Conservation (phyloP, 129 eudicot genomes). For the Lactuca saligna region DNA sequence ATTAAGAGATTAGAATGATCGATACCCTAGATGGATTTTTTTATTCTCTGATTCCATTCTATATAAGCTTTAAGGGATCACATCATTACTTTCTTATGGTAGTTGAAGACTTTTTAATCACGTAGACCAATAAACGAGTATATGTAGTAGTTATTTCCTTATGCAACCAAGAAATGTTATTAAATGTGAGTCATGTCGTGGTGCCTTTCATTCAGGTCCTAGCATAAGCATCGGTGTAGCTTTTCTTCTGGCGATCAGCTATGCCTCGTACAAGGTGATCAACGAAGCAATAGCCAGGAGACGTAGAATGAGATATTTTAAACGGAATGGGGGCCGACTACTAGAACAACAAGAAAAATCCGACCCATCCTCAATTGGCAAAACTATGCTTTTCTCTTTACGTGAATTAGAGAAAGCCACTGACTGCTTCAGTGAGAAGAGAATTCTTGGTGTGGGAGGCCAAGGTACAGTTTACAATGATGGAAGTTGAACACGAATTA, state of each 20-base stretch:
- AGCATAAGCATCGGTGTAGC: constrained; percentile 12
- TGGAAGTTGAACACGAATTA: constrained; percentile 19
- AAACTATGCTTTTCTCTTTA: constrained; percentile 30
- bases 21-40: too few relatives aligned
- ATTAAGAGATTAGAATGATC: too few relatives aligned
- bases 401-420: constrained; percentile 35
- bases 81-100: too few relatives aligned
- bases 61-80: too few relatives aligned
- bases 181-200: too few relatives aligned
- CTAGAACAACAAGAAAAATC: constrained; percentile 27
- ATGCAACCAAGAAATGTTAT: too few relatives aligned
- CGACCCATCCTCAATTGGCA: constrained; percentile 12
- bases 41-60: too few relatives aligned
- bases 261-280: constrained; percentile 5
- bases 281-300: background rate
- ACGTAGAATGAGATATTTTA: constrained; percentile 21
- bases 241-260: background rate
- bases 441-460: constrained; percentile 34
- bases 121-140: too few relatives aligned
- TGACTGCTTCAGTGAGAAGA: constrained; percentile 25
- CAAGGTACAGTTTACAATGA: constrained; percentile 39
- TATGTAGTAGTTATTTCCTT: too few relatives aligned
- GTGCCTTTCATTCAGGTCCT: background rate
- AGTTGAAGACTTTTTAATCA: too few relatives aligned
- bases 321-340: constrained; percentile 34